Conservation (phyloP, 441 rosid species). For the Erysimum cheiri region DNA sequence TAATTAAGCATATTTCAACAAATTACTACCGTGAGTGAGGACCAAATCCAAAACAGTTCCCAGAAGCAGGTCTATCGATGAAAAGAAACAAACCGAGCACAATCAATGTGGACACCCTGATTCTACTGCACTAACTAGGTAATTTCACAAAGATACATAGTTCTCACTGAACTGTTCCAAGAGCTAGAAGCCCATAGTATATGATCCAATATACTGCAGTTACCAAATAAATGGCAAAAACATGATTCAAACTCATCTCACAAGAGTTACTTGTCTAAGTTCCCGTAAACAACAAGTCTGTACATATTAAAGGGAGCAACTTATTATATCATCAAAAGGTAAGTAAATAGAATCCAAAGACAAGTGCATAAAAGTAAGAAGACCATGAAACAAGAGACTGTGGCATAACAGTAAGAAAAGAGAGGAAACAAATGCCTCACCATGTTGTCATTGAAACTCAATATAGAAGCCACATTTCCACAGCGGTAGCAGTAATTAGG, state of each 20-base stretch:
- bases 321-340: neutral
- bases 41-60: conserved; percentile 1
- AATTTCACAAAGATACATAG: conserved; percentile 2
- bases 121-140: conserved; percentile 29
- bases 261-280: neutral
- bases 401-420: conserved; percentile 5
- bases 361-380: conserved; percentile 1
- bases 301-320: conserved; percentile 10
- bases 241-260: conserved; percentile 3
- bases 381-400: conserved; percentile 7
- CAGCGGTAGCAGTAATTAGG: conserved; percentile 99
- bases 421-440: conserved; percentile 53
- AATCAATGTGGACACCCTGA: neutral
- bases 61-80: neutral
- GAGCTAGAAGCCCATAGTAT: conserved; percentile 11
- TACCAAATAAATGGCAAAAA: neutral
- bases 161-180: neutral
- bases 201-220: neutral
- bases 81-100: conserved; percentile 4
- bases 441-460: conserved; percentile 99
- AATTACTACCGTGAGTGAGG: conserved; percentile 5
- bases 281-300: neutral
- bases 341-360: neutral
- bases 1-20: conserved; percentile 18
- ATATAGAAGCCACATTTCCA: conserved; percentile 98